These are phyloP conservation scores for Casaregolazyma suthepensis DNA, from an alignment of 1,139 yeast genomes.

Conservation along the genomic window DNA sequence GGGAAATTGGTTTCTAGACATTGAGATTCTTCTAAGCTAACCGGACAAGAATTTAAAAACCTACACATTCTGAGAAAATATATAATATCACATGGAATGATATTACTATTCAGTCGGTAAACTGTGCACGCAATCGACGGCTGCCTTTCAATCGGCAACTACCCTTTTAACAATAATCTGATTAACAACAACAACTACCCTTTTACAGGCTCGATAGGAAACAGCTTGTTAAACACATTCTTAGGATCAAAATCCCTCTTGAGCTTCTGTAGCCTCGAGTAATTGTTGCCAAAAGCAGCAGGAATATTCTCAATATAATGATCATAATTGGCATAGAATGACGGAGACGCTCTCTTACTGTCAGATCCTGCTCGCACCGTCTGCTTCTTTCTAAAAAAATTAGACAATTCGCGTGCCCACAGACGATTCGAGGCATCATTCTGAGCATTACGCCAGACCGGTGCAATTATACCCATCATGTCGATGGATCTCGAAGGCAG, in stretches of 20 bases:
- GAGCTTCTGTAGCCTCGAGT: not conserved
- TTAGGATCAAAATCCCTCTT: not conserved
- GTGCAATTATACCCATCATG: not conserved
- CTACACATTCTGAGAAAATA: too few relatives aligned
- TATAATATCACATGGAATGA: too few relatives aligned
- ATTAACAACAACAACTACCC: too few relatives aligned
- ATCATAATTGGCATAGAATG: not conserved
- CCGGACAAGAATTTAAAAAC: too few relatives aligned
- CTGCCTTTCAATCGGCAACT: too few relatives aligned
- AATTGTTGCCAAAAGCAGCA: not conserved
- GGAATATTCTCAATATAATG: not conserved
- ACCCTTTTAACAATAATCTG: too few relatives aligned
- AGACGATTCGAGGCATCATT: not conserved
- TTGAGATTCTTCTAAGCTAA: too few relatives aligned
- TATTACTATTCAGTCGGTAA: too few relatives aligned
- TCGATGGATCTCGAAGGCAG: not conserved
- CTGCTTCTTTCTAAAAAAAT: not conserved
- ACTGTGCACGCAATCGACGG: too few relatives aligned
- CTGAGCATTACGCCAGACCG: not conserved
- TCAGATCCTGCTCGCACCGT: not conserved
- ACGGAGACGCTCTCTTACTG: not conserved
- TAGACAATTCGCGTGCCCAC: not conserved
- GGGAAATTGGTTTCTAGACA: too few relatives aligned
- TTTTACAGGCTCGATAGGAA: not conserved
- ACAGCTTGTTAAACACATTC: not conserved